Conservation (phyloP, 202 grass and related monocot species). For the Eragrostis tef region DNA sequence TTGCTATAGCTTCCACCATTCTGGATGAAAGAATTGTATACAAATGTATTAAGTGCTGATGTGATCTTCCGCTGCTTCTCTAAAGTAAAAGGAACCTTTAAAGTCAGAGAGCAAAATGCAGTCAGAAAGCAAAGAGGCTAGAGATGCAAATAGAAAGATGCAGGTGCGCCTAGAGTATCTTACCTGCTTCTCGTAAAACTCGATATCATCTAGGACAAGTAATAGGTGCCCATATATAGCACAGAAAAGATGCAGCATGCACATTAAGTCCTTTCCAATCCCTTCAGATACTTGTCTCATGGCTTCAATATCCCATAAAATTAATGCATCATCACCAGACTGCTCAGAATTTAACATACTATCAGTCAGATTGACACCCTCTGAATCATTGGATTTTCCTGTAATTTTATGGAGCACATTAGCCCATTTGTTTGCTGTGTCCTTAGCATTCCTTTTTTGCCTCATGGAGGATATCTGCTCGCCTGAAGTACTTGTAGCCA, state of each 20-base stretch:
- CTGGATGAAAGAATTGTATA: conserved; percentile 81
- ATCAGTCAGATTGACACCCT: conserved; percentile 50
- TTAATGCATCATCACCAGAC: conserved; percentile 56
- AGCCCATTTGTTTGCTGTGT: conserved; percentile 80
- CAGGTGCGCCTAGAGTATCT: neutral
- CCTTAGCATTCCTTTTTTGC: conserved; percentile 72
- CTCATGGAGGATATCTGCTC: conserved; percentile 57
- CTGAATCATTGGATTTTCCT: conserved; percentile 67
- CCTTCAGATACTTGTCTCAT: conserved; percentile 74
- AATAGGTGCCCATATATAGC: conserved; percentile 84
- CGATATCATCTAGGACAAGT: conserved; percentile 94
- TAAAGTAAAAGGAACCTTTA: conserved; percentile 82
- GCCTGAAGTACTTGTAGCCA: conserved; percentile 49
- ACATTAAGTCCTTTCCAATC: conserved; percentile 61
- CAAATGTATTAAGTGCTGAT: conserved; percentile 89
- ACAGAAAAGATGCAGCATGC: conserved; percentile 87
- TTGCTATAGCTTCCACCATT: conserved; percentile 62
- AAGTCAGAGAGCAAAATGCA: conserved; percentile 29
- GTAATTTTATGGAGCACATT: conserved; percentile 90
- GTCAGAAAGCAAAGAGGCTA: conserved; percentile 6
- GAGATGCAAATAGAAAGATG: neutral
- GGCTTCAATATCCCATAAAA: conserved; percentile 79
- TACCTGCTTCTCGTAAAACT: conserved; percentile 98
- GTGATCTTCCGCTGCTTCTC: conserved; percentile 82
- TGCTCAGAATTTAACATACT: conserved; percentile 51